Base-by-base conservation (phyloP, 2,329 filamentous ascomycete species). In the Venturia pyrina region DNA sequence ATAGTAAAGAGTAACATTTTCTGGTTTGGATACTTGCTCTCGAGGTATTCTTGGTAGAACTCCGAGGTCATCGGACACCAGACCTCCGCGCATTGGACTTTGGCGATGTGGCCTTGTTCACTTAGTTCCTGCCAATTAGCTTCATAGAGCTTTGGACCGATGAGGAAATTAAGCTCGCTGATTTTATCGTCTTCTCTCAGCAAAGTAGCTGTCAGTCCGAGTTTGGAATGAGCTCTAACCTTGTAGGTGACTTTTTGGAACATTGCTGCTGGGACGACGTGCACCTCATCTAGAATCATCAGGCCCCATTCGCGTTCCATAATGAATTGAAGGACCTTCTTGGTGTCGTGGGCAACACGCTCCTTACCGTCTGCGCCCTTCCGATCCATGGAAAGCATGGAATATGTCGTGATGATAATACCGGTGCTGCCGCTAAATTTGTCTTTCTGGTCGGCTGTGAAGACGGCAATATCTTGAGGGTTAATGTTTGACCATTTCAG, bases 61-160 rank as follows among this genome's bases (percentile, higher is more conserved):
- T 99, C 95, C 0, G 93, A 95, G 0, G 95, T 96, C 95, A 99
- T 99, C 2, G 93, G 92, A 73, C 95, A 99, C 95, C 95, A 99
- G 7, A 99, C 95, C 77, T 99, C 95, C 17, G 95, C 95, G 76
- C 95, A 99, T 76, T 99, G 95, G 1, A 99, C 95, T 70, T 91
- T 89, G 44, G 95, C 95, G 75, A 99, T 99, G 74, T 97, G 93
- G 0, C 95, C 95, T 77, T 97, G 92, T 72, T 97, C 91, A 0
- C 93, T 95, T 50, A 99, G 84, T 76, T 99, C 95, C 87, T 98
- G 96, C 95, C 95, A 99, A 75, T 99, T 99, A 37, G 95, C 95
- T 77, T 99, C 95, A 74, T 96, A 99, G 0, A 99, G 82, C 76
- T 99, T 99, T 0, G 95, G 95, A 0, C 95, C 95, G 72, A 99